Evolutionary conservation across 371 early-diverging fungal species (phyloP).

Genomic region (Rhizopus arrhizus): DNA sequence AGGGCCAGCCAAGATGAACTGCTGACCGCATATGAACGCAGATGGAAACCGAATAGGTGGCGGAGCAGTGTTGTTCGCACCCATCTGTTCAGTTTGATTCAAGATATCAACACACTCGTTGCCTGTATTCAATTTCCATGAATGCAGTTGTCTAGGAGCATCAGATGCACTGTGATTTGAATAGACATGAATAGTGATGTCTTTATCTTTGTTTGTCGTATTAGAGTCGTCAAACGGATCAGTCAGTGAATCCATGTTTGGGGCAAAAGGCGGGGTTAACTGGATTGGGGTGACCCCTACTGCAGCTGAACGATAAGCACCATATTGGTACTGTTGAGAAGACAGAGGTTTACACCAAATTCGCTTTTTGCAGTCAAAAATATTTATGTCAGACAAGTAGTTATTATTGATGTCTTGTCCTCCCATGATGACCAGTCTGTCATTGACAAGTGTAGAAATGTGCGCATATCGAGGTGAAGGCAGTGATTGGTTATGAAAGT

Average conservation of each 20-base stretch:
- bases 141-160: constrained; percentile 65
- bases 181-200: constrained; percentile 55
- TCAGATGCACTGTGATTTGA: constrained; percentile 70
- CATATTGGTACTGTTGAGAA: constrained; percentile 58
- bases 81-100: constrained; percentile 60
- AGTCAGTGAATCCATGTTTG: constrained; percentile 20
- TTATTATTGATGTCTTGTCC: constrained; percentile 71
- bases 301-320: constrained; percentile 71
- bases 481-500: constrained; percentile 18
- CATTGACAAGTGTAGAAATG: constrained; percentile 54
- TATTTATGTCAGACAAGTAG: constrained; percentile 68
- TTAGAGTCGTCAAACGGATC: constrained; percentile 14
- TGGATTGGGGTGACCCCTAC: constrained; percentile 49
- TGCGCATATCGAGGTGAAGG: constrained; percentile 74
- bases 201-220: constrained; percentile 6
- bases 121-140: constrained; percentile 43
- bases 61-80: constrained; percentile 52
- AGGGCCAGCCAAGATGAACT: constrained; percentile 73
- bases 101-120: constrained; percentile 43
- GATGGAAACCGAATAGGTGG: constrained; percentile 78
- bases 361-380: constrained; percentile 57
- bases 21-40: constrained; percentile 63
- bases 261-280: constrained; percentile 29
- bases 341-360: constrained; percentile 59
- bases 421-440: constrained; percentile 64